Evolutionary conservation across 1,284 basidiomycete genomes (phyloP).

Genomic region (Trametes versicolor): DNA sequence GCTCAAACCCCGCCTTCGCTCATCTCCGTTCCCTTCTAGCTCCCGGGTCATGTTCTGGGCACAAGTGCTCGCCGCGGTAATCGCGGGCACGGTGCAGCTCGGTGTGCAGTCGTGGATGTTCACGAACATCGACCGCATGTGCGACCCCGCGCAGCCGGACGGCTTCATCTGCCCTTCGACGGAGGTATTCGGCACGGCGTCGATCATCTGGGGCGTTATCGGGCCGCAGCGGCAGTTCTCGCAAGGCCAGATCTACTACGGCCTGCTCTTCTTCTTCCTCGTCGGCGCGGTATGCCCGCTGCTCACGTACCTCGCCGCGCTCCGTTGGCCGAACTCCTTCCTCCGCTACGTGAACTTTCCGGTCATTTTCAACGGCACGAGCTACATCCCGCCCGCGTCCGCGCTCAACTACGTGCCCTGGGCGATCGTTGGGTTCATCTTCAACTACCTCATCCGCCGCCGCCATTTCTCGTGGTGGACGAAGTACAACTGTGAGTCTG

Average conservation of each 20-base stretch:
- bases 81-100: constrained; percentile 72
- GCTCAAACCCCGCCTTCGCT: not conserved
- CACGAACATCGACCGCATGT: constrained; percentile 63
- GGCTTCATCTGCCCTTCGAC: constrained; percentile 61
- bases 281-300: constrained; percentile 54
- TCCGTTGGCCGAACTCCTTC: constrained; percentile 56
- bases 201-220: constrained; percentile 51
- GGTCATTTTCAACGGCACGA: constrained; percentile 48
- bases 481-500: constrained; percentile 55
- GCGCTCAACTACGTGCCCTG: constrained; percentile 56
- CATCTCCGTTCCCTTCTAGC: constrained; percentile 16
- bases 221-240: constrained; percentile 53
- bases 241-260: constrained; percentile 51
- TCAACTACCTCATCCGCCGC: constrained; percentile 55
- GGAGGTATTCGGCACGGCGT: constrained; percentile 44
- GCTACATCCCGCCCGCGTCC: constrained; percentile 51
- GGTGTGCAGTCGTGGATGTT: constrained; percentile 78
- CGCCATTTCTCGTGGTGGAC: constrained; percentile 56
- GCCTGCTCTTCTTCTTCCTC: constrained; percentile 59
- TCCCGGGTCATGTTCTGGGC: constrained; percentile 65
- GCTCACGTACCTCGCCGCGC: constrained; percentile 47
- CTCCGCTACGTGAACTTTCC: constrained; percentile 84
- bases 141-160: constrained; percentile 54
- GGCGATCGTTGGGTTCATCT: constrained; percentile 51
- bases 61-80: constrained; percentile 69